Evolutionary conservation across 1,139 yeast species (phyloP).

Genomic region (Entelexis paramagnoliae): DNA sequence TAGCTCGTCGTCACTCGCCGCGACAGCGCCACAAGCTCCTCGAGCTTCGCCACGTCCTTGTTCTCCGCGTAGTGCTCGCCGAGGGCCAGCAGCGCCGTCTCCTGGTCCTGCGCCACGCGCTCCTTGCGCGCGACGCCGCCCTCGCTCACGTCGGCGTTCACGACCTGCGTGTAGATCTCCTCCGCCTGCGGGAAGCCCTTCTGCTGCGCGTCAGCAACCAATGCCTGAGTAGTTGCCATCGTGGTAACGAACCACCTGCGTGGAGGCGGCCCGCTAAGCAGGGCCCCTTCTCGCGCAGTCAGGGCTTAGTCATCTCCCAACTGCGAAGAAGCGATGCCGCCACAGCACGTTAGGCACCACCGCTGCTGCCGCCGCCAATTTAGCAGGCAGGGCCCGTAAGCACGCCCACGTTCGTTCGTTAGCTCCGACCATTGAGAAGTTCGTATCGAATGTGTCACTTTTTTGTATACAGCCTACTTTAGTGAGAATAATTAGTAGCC

Average conservation of each 20-base stretch:
- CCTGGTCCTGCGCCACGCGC: constrained; percentile 23
- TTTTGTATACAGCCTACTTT: too few relatives aligned
- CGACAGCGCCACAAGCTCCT: constrained; percentile 56
- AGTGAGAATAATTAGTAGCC: too few relatives aligned
- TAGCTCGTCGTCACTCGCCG: constrained; percentile 57
- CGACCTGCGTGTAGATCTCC: constrained; percentile 15
- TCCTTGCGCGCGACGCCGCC: constrained; percentile 18
- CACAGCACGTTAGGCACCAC: too few relatives aligned
- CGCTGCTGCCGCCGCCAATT: too few relatives aligned
- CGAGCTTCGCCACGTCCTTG: constrained; percentile 36
- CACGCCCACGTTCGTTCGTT: too few relatives aligned
- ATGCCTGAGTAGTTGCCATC: constrained; percentile 13
- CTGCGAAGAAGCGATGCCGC: too few relatives aligned
- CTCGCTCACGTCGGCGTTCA: constrained; percentile 10
- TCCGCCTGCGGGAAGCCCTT: constrained; percentile 24
- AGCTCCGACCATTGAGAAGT: too few relatives aligned
- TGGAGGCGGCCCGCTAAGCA: neutral
- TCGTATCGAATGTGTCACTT: too few relatives aligned
- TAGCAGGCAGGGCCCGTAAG: too few relatives aligned
- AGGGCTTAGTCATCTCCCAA: neutral
- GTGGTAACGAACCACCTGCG: constrained; percentile 3
- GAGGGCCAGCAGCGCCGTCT: constrained; percentile 23
- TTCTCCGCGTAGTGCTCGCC: constrained; percentile 21
- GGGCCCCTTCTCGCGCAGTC: neutral
- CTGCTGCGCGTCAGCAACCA: constrained; percentile 19